Base-by-base conservation (phyloP, 257 asterid genomes). In the Vinca minor region DNA sequence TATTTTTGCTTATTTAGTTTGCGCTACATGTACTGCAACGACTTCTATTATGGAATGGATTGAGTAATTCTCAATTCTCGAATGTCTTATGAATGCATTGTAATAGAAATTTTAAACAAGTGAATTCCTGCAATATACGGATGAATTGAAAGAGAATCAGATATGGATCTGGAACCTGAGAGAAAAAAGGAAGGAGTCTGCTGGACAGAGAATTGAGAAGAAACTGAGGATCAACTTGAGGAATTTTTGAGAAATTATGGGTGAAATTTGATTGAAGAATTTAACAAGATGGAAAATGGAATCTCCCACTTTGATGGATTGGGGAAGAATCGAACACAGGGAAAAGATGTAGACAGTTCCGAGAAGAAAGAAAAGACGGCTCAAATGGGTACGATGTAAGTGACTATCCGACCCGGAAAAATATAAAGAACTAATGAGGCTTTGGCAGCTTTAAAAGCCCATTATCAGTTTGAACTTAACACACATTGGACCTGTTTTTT, bases 111-210 rank as follows among this genome's bases (percentile, higher is more conserved):
- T 52, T 1, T 36, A 42, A 29, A 53, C 44, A 18, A 11, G 9
- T 5, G 53, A 34, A n/a, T 4, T 46, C 11, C 34, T 18, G n/a
- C 41, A 47, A 31, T 32, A 36, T 32, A 20, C 9, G 20, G 1
- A 12, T 13, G 55, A 38, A 31, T 63, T n/a, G 38, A 32, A n/a
- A 41, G 15, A 29, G 46, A 32, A 29, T 0, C 13, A 38, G n/a
- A 42, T 23, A 59, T 39, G 44, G 73, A 69, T 49, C 73, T 49
- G 23, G 62, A 55, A 69, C 73, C 73, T 62, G 49, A 46, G 61
- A 29, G 31, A 32, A n/a, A n/a, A n/a, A 53, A 21, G 57, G 59
- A 38, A 60, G 67, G 65, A 55, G 44, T 28, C 67, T 36, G 73
- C 62, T 28, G 32, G 72, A 46, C n/a, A n/a, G 59, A 21, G 38